These are phyloP conservation scores for Microsporum audouinii DNA, from an alignment of 2,329 filamentous ascomycete genomes.

Conservation along the genomic window DNA sequence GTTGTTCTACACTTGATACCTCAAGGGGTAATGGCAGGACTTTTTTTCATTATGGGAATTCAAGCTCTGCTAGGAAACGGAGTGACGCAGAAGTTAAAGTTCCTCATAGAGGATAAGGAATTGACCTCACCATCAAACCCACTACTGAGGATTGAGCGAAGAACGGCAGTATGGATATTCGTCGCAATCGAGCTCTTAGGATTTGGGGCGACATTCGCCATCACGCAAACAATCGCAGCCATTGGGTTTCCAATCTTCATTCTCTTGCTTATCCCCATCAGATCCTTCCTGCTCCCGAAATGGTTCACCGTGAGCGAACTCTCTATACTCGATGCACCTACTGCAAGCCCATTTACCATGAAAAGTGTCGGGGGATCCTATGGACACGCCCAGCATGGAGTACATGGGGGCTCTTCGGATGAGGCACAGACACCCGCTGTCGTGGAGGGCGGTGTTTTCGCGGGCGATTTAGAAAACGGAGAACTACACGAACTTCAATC, in stretches of 20 bases:
- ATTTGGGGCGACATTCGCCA: constrained; percentile 68
- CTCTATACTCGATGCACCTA: constrained; percentile 55
- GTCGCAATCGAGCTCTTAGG: constrained; percentile 56
- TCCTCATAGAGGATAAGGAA: constrained; percentile 52
- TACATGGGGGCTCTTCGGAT: neutral
- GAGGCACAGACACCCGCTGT: neutral
- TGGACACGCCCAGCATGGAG: constrained; percentile 31
- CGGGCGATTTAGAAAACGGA: constrained; percentile 33
- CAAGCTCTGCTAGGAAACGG: constrained; percentile 67
- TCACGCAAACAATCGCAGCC: constrained; percentile 71
- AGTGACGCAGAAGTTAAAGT: constrained; percentile 63
- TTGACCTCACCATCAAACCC: constrained; percentile 51
- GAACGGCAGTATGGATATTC: constrained; percentile 58
- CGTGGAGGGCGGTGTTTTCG: constrained; percentile 23
- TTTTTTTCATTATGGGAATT: constrained; percentile 78
- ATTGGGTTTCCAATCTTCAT: constrained; percentile 72
- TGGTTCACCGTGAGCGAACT: constrained; percentile 53
- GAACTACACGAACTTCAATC: constrained; percentile 29
- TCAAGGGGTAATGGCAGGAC: constrained; percentile 64
- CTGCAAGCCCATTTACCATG: constrained; percentile 64
- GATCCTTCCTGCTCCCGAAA: constrained; percentile 52
- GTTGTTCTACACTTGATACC: constrained; percentile 66
- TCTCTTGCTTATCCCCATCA: constrained; percentile 54
- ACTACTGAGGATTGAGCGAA: constrained; percentile 50
- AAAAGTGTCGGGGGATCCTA: constrained; percentile 59